phyloP scores from a whole-genome alignment of 1,139 yeast genomes.

The Spathaspora sp. region DNA sequence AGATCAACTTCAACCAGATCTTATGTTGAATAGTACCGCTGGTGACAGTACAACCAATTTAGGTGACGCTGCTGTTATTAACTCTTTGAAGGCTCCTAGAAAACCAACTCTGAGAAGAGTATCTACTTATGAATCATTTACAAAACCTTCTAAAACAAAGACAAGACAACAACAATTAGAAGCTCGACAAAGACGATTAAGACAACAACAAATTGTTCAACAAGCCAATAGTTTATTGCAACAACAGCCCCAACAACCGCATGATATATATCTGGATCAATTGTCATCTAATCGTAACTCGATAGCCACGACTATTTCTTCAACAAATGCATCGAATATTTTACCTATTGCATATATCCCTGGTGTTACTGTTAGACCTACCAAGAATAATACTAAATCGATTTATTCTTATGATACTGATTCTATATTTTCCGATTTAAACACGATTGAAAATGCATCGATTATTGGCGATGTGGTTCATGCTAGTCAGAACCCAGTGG shows the following conservation, averaged over 20 bases:
- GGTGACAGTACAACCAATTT: background rate
- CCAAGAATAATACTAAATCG: slow-evolving; percentile 46
- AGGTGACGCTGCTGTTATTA: background rate
- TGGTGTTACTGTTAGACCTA: slow-evolving; percentile 75
- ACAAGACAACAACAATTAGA: slow-evolving; percentile 12
- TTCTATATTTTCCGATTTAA: slow-evolving; percentile 51
- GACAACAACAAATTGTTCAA: slow-evolving; percentile 21
- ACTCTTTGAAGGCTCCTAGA: slow-evolving; percentile 3
- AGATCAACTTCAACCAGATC: background rate
- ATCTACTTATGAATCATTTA: slow-evolving; percentile 48
- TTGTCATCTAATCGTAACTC: slow-evolving; percentile 30
- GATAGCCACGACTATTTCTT: slow-evolving; percentile 62
- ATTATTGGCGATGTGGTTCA: slow-evolving; percentile 50
- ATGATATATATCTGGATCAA: slow-evolving; percentile 17
- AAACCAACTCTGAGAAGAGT: slow-evolving; percentile 26
- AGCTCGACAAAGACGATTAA: slow-evolving; percentile 17
- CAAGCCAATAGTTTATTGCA: slow-evolving; percentile 14
- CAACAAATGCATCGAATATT: slow-evolving; percentile 78
- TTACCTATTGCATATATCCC: slow-evolving; percentile 95
- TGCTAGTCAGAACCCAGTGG: slow-evolving; percentile 23
- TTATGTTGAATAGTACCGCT: background rate
- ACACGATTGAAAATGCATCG: slow-evolving; percentile 54
- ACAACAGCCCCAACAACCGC: slow-evolving; percentile 7
- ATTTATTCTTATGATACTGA: slow-evolving; percentile 52
- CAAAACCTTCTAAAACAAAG: slow-evolving; percentile 27